Evolutionary conservation across 805 yeast genomes (phyloP).

Genomic region (Wickerhamiella azymoides): DNA sequence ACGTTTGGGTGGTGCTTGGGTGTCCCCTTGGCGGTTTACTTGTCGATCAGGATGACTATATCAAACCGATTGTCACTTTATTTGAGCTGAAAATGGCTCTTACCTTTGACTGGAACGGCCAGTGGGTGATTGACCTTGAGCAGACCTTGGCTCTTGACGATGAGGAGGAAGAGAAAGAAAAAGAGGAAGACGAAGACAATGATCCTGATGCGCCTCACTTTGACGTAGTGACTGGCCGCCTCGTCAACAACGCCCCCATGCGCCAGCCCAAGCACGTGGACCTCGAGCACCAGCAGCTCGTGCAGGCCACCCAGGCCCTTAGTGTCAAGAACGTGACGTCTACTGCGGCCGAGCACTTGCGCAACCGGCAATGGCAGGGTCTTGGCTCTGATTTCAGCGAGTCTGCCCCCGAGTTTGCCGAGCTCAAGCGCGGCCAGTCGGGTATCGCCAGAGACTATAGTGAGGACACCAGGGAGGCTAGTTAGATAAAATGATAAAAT

Average conservation of each 20-base stretch:
- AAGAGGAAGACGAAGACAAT: conserved; percentile 15
- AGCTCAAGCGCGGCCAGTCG: conserved; percentile 63
- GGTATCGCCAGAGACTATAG: conserved; percentile 85
- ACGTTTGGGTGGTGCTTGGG: conserved; percentile 88
- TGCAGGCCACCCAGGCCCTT: conserved; percentile 27
- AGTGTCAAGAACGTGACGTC: conserved; percentile 69
- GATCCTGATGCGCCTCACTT: conserved; percentile 66
- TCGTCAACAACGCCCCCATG: conserved; percentile 61
- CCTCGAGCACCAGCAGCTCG: conserved; percentile 33
- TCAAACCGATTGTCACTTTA: conserved; percentile 86
- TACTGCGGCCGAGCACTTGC: conserved; percentile 70
- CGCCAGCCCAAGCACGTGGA: conserved; percentile 52
- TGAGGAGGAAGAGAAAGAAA: conserved; percentile 17
- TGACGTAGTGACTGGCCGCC: conserved; percentile 76
- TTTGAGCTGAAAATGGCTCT: conserved; percentile 78
- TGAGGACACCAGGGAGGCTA: not conserved
- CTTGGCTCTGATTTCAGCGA: conserved; percentile 46
- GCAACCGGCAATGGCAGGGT: conserved; percentile 70
- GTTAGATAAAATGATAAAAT: not conserved
- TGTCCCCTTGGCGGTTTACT: conserved; percentile 91
- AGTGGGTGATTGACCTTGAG: conserved; percentile 78
- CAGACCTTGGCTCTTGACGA: conserved; percentile 30
- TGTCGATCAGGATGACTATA: conserved; percentile 61
- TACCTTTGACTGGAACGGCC: conserved; percentile 78
- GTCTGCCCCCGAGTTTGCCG: conserved; percentile 52